These are phyloP conservation scores for Cymbopogon flexuosus DNA, from an alignment of 202 grass and related monocot genomes.

Conservation along the genomic window DNA sequence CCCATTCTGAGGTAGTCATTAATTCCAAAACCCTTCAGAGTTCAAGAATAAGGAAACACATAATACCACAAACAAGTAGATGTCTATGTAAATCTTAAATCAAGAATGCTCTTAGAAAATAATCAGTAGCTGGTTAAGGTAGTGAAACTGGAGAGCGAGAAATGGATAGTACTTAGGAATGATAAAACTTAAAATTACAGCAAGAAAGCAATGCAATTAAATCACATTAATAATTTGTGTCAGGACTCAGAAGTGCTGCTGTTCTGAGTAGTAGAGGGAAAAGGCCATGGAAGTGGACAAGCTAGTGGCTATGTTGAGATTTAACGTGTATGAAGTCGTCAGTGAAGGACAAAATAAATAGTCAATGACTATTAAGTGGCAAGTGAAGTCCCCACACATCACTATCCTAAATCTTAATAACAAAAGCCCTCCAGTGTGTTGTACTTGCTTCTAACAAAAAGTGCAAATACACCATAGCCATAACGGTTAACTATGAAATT, in stretches of 20 bases:
- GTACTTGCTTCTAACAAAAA: neutral
- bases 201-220: neutral
- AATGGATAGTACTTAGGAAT: neutral
- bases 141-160: neutral
- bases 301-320: neutral
- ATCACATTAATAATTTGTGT: neutral
- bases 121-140: neutral
- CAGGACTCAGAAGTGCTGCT: neutral
- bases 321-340: neutral
- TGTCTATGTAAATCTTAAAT: no score
- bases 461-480: neutral
- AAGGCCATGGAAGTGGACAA: neutral
- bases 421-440: neutral
- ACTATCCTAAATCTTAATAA: constrained; percentile 10
- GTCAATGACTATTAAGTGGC: neutral
- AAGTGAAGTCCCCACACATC: neutral
- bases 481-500: neutral
- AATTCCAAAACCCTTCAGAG: no score
- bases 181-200: neutral
- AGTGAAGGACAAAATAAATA: neutral
- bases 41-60: no score
- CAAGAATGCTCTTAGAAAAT: no score
- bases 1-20: no score
- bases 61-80: no score
- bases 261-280: neutral